Conservation (phyloP, 2,329 filamentous ascomycete species). For the Epicoccum nigrum region DNA sequence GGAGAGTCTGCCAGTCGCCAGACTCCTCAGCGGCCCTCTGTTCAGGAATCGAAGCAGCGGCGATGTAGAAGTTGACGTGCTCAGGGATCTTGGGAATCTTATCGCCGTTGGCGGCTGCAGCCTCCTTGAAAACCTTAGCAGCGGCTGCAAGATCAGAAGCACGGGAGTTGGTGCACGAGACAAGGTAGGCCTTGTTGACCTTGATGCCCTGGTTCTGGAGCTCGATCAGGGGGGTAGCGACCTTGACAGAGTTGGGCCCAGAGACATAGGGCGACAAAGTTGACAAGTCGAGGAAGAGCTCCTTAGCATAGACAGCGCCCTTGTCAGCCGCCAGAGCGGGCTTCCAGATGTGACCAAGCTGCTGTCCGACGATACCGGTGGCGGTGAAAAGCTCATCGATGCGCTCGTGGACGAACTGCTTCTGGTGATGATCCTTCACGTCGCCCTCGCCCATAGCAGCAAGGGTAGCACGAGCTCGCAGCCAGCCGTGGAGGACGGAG, state of each 20-base stretch:
- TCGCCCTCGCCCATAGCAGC: constrained; percentile 65
- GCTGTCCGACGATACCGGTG: constrained; percentile 45
- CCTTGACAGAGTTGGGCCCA: constrained; percentile 89
- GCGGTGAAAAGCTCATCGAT: constrained; percentile 71
- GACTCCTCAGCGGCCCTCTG: constrained; percentile 77
- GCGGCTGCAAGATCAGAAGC: constrained; percentile 82
- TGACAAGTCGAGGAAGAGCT: constrained; percentile 79
- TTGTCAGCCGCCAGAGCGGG: constrained; percentile 73
- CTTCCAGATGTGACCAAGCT: constrained; percentile 48
- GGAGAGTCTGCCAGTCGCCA: constrained; percentile 83
- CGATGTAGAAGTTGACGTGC: constrained; percentile 85
- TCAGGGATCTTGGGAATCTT: constrained; percentile 72
- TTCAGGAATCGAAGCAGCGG: constrained; percentile 80
- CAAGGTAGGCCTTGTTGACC: constrained; percentile 83
- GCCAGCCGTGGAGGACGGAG: constrained; percentile 71
- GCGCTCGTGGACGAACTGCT: constrained; percentile 72
- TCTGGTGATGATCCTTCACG: constrained; percentile 55
- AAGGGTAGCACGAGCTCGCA: constrained; percentile 75
- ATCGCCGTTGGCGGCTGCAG: constrained; percentile 64
- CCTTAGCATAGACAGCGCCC: constrained; percentile 81
- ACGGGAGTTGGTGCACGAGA: constrained; percentile 88
- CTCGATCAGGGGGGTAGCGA: constrained; percentile 77
- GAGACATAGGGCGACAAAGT: constrained; percentile 84
- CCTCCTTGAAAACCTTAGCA: constrained; percentile 83
- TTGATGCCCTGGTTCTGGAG: constrained; percentile 76